Base-by-base conservation (phyloP, 2,329 filamentous ascomycete species). In the Calonectria multiphialidica region DNA sequence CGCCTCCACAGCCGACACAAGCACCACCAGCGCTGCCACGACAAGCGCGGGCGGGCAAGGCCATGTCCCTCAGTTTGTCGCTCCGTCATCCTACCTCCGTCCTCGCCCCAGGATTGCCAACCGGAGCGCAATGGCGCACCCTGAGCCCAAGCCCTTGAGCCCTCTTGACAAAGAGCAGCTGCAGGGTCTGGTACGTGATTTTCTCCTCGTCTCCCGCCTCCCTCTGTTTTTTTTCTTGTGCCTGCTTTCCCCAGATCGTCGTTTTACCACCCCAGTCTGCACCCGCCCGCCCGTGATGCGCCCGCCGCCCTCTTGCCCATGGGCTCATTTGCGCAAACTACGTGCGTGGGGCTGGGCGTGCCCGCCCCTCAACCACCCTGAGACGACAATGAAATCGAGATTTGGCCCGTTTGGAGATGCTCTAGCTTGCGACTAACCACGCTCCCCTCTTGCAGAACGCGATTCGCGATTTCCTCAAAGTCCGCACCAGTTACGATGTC, bases 401-500 rank as follows among this genome's bases (percentile, higher is more conserved):
- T 53, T 42, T 55, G 30, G 15, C 25, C 21, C 30, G 23, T 64
- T 65, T 35, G 23, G n/a, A 53, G 12, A 40, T 62, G 28, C 18
- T 40, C 37, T 45, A 35, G 50, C 53, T 40, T 23, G 35, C 73
- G 65, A 74, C 73, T 74, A 42, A 74, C 68, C 64, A 76, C 18
- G 23, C 21, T 25, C 42, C 61, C 49, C 18, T 66, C 16, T 25
- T 33, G 55, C 85, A 98, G 96, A 93, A 93, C 87, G 93, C 94
- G 75, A 96, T 98, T 80, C 94, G 97, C 84, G 94, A 98, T 79
- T 99, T 99, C 86, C 92, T 99, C 82, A 98, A 96, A 85, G 93
- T 97, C 78, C 93, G 97, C 81, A 98, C 95, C 42, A 98, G 96
- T 84, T 99, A 99, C 88, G 97, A 99, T 86, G 97, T 99, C 77